Evolutionary conservation across 306 rosid species (phyloP), one percentile per base, ranked within the genome.

Genomic region (Prunus fruticosa): DNA sequence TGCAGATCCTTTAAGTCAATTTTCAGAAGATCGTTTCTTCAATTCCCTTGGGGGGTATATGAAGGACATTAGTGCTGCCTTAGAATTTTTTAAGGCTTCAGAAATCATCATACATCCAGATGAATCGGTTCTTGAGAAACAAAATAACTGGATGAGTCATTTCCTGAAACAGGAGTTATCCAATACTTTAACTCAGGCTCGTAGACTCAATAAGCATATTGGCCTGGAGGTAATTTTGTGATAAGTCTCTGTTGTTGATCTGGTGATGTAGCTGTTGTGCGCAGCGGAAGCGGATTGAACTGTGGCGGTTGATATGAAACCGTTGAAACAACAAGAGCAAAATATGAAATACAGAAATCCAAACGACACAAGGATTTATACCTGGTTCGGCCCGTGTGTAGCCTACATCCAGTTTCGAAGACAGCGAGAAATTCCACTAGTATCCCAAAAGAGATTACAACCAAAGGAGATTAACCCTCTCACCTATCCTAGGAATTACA

Each of bases 51-150:
- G 89, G 84, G 96, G 91, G 27, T 82, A 85, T 87, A 73, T 84
- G 84, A 92, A 89, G 77, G 95, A 90, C 81, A 80, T 82, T 45
- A 78, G 79, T 72, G 81, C 93, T 68, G 76, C 87, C 51, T 67
- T 92, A 47, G 97, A 94, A 81, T 79, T 92, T 32, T 90, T 82
- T 50, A 89, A 51, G 83, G 97, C 97, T 80, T 90, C 98, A 67
- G 89, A 92, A 84, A 73, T 86, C 68, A 72, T 75, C 76, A 75
- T 88, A 54, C 80, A 86, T 71, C 95, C 91, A 4, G 81, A 81
- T 72, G 97, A 95, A 73, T 74, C 84, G 19, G 20, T 86, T 83
- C 77, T 94, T 71, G 85, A 76, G 71, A 84, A 85, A 71, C 86
- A 78, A 47, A 83, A 81, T 76, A 66, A 84, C 64, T 86, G 91